phyloP scores from a whole-genome alignment of 306 rosid genomes.

The Delonix regia region DNA sequence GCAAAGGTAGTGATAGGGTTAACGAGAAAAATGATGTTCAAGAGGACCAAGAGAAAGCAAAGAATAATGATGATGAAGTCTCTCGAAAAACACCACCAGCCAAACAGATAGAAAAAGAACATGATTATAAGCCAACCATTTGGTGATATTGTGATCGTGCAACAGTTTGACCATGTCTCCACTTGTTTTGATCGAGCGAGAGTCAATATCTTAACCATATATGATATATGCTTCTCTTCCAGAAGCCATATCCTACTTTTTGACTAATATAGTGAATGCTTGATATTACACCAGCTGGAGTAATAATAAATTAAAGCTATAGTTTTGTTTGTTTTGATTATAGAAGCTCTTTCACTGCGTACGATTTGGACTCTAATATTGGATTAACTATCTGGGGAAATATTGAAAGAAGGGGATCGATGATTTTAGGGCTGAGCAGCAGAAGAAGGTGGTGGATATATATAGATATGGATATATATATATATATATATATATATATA shows the following conservation, averaged over 20 bases:
- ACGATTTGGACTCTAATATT: too few species aligned
- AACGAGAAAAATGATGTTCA: background rate
- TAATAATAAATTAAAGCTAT: too few species aligned
- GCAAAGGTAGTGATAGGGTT: background rate
- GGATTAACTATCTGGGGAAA: too few species aligned
- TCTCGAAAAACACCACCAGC: constrained; percentile 12
- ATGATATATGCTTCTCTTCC: background rate
- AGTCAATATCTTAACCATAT: background rate
- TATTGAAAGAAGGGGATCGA: too few species aligned
- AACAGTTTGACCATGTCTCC: background rate
- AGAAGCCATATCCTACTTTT: background rate
- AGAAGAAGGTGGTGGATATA: too few species aligned
- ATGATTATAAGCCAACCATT: background rate
- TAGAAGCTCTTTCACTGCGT: too few species aligned
- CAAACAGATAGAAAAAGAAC: constrained; percentile 31
- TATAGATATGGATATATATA: too few species aligned
- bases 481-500: too few species aligned
- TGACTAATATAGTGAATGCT: background rate
- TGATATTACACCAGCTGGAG: too few species aligned
- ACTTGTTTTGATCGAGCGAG: background rate
- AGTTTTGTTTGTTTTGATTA: too few species aligned
- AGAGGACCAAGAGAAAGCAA: background rate
- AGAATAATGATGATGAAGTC: background rate
- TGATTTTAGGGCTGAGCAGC: too few species aligned
- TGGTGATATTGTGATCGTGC: too few species aligned